These are phyloP conservation scores for Jamesozyma hellenica DNA, from an alignment of 805 yeast genomes.

Conservation along the genomic window DNA sequence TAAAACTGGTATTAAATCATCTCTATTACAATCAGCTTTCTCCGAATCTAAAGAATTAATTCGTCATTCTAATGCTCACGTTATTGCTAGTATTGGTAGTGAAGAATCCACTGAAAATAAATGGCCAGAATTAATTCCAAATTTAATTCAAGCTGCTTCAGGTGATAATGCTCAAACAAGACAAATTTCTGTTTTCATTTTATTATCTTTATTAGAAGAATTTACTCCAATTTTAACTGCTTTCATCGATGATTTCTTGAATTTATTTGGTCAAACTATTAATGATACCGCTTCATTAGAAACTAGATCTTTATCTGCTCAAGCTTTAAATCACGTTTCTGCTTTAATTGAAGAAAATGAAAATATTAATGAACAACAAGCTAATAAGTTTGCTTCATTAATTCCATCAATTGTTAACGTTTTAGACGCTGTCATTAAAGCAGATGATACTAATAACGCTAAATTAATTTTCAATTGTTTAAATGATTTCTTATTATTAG, in stretches of 20 bases:
- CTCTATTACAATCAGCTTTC: conserved; percentile 62
- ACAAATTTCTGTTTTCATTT: conserved; percentile 75
- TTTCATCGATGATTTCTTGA: conserved; percentile 57
- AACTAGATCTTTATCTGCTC: conserved; percentile 72
- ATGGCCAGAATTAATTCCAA: conserved; percentile 73
- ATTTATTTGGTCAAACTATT: conserved; percentile 60
- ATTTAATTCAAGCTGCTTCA: conserved; percentile 57
- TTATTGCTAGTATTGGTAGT: conserved; percentile 76
- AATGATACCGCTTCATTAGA: conserved; percentile 54
- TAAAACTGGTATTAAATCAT: conserved; percentile 52
- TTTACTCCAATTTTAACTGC: conserved; percentile 47
- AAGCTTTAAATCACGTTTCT: conserved; percentile 62
- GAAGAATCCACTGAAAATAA: conserved; percentile 54
- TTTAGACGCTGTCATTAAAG: conserved; percentile 59
- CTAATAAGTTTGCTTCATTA: conserved; percentile 46
- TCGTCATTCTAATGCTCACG: conserved; percentile 84
- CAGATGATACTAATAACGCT: conserved; percentile 63
- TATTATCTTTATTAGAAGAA: conserved; percentile 69
- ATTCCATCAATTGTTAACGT: conserved; percentile 78
- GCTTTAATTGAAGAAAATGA: conserved; percentile 55
- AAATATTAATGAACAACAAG: conserved; percentile 37
- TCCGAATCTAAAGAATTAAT: conserved; percentile 52
- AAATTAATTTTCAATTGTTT: conserved; percentile 74
- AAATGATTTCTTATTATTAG: conserved; percentile 67
- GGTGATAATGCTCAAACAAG: conserved; percentile 46